A percentile compares a stretch with the other conserved stretches of the same genome.
Evolutionary conservation across 108 stramenopile species (phyloP).

Genomic region (Nitzschia inconspicua): DNA sequence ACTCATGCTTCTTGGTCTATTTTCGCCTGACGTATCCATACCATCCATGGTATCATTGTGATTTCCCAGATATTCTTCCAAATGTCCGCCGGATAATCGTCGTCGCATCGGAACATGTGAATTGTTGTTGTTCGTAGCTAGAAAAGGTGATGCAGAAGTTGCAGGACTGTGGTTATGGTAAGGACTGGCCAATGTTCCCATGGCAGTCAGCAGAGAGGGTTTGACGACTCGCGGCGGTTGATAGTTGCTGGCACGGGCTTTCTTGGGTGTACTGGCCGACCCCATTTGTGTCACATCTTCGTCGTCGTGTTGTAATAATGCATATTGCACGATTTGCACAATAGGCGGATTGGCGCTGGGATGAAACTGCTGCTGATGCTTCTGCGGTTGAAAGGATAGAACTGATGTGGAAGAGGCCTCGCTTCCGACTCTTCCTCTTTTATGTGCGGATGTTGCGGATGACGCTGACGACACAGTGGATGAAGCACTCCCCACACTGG

Average conservation of each 20-base stretch:
- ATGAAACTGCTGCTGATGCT: not conserved
- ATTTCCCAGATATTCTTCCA: slow-evolving; percentile 25
- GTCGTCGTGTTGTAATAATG: not conserved
- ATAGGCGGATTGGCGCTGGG: no score
- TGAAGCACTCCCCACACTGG: no score
- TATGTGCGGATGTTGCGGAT: not conserved
- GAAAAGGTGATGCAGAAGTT: not conserved
- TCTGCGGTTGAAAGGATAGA: not conserved
- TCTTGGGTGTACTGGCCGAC: slow-evolving; percentile 10
- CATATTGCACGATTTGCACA: no score
- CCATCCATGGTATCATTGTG: slow-evolving; percentile 9
- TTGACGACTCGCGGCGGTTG: slow-evolving; percentile 12
- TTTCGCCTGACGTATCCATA: slow-evolving; percentile 11
- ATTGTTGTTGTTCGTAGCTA: not conserved
- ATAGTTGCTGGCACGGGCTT: slow-evolving; percentile 24
- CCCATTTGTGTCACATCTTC: not conserved
- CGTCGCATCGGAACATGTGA: slow-evolving; percentile 14
- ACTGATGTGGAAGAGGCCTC: slow-evolving; percentile 1
- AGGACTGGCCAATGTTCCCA: slow-evolving; percentile 22
- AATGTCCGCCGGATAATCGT: slow-evolving; percentile 20
- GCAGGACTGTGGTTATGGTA: not conserved
- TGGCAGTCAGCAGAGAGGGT: slow-evolving; percentile 29
- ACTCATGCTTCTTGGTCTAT: slow-evolving; percentile 30
- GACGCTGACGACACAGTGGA: no score
- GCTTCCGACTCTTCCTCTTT: not conserved